Conservation (phyloP, 495 filamentous ascomycete genomes). For the Neurospora intermedia region DNA sequence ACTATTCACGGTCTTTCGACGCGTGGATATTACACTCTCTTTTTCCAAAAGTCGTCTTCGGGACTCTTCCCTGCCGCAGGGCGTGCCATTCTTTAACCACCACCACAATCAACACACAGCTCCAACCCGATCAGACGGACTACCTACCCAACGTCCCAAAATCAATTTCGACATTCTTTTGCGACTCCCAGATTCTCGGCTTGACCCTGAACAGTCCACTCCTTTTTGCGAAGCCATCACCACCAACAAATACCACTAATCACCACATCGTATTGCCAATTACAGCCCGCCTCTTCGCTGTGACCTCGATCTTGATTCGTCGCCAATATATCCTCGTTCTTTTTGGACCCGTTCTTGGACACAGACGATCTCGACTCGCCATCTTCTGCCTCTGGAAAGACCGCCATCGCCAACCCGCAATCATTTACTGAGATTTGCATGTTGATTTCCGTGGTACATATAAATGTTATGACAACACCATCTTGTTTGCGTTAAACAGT, state of each 20-base stretch:
- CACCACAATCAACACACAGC: neutral
- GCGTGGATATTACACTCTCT: slow-evolving; percentile 25
- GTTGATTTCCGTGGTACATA: slow-evolving; percentile 1
- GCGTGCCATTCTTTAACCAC: slow-evolving; percentile 35
- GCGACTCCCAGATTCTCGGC: slow-evolving; percentile 3
- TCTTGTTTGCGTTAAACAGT: slow-evolving; percentile 6
- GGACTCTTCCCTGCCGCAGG: slow-evolving; percentile 34
- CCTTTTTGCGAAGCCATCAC: neutral
- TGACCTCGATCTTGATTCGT: neutral
- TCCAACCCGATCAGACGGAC: slow-evolving; percentile 10
- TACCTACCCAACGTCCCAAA: neutral
- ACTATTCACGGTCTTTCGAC: slow-evolving; percentile 21
- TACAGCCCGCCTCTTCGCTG: neutral
- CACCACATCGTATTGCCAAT: neutral
- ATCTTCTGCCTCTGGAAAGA: slow-evolving; percentile 4
- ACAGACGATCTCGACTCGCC: neutral
- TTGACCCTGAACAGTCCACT: slow-evolving; percentile 3
- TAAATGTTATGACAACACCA: slow-evolving; percentile 23
- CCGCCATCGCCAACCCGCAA: slow-evolving; percentile 6
- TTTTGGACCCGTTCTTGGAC: neutral
- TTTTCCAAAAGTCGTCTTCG: slow-evolving; percentile 21
- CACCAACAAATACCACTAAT: neutral
- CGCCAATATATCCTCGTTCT: neutral
- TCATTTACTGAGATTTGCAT: neutral
- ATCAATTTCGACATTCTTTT: slow-evolving; percentile 15